Conservation (phyloP, 768 basidiomycete genomes). For the Lentinus tigrinus region DNA sequence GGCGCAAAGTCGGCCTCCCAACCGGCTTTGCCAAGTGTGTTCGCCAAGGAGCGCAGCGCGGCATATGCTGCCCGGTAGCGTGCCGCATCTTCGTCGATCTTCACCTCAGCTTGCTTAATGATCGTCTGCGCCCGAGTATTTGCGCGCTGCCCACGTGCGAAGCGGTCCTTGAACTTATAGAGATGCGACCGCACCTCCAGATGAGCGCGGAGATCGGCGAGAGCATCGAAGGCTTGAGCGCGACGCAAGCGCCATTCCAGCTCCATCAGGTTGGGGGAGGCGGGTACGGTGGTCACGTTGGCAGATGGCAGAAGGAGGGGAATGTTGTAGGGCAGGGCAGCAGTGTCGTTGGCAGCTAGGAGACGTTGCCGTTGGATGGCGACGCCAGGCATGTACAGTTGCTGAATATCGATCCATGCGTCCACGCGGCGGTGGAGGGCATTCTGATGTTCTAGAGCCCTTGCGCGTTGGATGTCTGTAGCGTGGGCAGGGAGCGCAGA, state of each 20-base stretch:
- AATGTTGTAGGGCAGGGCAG: neutral
- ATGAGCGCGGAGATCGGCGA: slow-evolving; percentile 1
- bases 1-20: slow-evolving; percentile 1
- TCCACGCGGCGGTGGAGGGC: neutral
- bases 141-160: neutral
- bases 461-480: neutral
- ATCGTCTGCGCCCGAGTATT: slow-evolving; percentile 2
- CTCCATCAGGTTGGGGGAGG: neutral
- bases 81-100: neutral
- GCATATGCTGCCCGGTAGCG: slow-evolving; percentile 2
- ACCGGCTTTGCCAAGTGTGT: neutral
- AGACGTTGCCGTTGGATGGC: neutral
- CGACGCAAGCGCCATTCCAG: neutral
- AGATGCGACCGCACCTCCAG: neutral
- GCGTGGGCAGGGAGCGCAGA: neutral
- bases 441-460: neutral
- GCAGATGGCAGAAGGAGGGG: slow-evolving; percentile 8
- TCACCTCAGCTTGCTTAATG: neutral
- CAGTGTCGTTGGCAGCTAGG: neutral
- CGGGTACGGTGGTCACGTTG: neutral
- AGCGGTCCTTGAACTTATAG: neutral
- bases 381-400: neutral
- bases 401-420: neutral
- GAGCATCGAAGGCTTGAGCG: slow-evolving; percentile 1
- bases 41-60: neutral